A percentile compares a stretch with the other conserved stretches of the same genome.
Evolutionary conservation across 345 rosid species (phyloP).

Genomic region (Eucalyptus sp.): DNA sequence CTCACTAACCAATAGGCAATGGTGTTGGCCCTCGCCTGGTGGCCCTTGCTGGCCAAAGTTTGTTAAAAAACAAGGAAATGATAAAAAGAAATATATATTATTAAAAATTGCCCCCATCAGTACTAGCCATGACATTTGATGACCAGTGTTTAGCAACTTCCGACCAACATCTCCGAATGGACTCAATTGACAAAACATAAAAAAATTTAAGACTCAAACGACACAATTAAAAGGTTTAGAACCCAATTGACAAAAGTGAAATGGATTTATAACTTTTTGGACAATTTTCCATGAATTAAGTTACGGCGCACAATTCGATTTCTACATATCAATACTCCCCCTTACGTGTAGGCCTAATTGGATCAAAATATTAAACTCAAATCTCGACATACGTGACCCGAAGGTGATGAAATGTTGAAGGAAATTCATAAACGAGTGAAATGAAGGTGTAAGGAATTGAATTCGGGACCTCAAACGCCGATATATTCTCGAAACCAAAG

Average conservation of each 20-base stretch:
- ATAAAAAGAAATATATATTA: too few species aligned
- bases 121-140: fast-evolving
- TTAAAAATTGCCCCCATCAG: fast-evolving
- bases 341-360: not conserved
- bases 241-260: not conserved
- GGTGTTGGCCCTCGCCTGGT: fast-evolving
- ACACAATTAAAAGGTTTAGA: too few species aligned
- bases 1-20: fast-evolving
- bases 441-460: not conserved
- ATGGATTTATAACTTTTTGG: not conserved
- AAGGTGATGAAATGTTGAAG: not conserved
- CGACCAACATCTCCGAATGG: fast-evolving
- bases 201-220: fast-evolving
- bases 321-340: not conserved
- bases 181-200: fast-evolving
- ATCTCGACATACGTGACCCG: fast-evolving
- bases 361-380: not conserved
- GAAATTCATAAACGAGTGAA: not conserved
- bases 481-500: not conserved
- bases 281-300: not conserved
- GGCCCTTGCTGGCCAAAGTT: too few species aligned
- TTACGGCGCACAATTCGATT: not conserved
- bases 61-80: too few species aligned
- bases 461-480: not conserved
- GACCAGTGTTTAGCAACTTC: too few species aligned